Percentiles rank a stretch among this genome's conserved stretches.
Conservation (phyloP, 2,329 filamentous ascomycete genomes). For the Ascochyta viciae-villosae region DNA sequence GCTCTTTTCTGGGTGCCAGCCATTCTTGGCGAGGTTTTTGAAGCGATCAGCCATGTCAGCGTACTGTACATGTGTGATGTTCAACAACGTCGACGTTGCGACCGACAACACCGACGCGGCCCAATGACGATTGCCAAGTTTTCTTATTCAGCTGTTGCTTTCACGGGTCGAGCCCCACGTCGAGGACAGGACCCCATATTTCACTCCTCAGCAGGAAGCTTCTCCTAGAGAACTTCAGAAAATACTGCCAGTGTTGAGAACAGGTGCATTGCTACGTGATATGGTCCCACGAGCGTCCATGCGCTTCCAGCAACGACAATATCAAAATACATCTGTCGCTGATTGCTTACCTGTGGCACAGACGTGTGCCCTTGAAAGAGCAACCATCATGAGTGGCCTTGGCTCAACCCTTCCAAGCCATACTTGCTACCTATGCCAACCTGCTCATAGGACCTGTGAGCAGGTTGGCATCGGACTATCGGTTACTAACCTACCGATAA, state of each 20-base stretch:
- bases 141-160: slow-evolving; percentile 4
- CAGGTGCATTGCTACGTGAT: not conserved
- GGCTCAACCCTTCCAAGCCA: not conserved
- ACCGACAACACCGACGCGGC: slow-evolving; percentile 14
- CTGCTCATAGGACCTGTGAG: not conserved
- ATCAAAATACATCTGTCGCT: not conserved
- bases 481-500: slow-evolving; percentile 7
- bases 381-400: not conserved
- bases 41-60: slow-evolving; percentile 43
- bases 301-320: not conserved
- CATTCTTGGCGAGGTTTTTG: slow-evolving; percentile 54
- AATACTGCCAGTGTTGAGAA: not conserved
- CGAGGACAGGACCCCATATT: not conserved
- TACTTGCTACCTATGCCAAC: not conserved
- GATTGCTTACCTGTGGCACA: slow-evolving; percentile 1
- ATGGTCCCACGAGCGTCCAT: not conserved
- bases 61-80: slow-evolving; percentile 16
- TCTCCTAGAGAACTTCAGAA: not conserved
- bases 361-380: not conserved
- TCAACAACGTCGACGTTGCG: slow-evolving; percentile 16
- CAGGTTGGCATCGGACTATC: not conserved
- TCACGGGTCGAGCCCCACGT: not conserved
- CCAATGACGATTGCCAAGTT: slow-evolving; percentile 36
- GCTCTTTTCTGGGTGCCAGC: slow-evolving; percentile 55
- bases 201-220: not conserved